Percentiles rank a stretch among this genome's conserved stretches.
Conservation (phyloP, 139 green algal genomes). For the Volvox reticuliferus region DNA sequence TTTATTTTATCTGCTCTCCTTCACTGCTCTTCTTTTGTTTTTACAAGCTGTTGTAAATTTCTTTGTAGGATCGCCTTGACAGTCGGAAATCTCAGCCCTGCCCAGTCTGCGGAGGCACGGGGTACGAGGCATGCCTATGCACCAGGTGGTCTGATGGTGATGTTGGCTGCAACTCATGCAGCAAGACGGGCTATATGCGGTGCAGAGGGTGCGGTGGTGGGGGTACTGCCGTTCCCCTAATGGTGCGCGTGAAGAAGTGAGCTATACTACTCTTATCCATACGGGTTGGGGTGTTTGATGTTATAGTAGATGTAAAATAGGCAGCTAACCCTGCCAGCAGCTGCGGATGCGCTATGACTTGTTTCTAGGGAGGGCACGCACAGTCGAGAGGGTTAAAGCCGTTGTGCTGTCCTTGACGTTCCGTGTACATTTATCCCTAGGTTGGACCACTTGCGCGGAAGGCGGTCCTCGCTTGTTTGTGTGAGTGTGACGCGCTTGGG, state of each 20-base stretch:
- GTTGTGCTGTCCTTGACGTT: constrained; percentile 10
- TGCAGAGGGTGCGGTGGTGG: constrained; percentile 62
- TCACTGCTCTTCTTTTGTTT: too few relatives aligned
- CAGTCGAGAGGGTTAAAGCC: neutral
- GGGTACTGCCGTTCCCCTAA: constrained; percentile 57
- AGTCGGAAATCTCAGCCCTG: constrained; percentile 32
- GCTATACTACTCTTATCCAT: too few relatives aligned
- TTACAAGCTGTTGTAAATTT: too few relatives aligned
- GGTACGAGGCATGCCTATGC: constrained; percentile 50
- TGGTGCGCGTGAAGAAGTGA: constrained; percentile 43
- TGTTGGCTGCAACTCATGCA: constrained; percentile 58
- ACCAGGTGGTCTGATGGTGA: constrained; percentile 64
- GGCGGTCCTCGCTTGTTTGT: neutral
- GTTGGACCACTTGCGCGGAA: neutral
- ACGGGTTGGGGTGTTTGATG: neutral
- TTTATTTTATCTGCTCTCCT: too few relatives aligned
- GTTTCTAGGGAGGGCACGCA: neutral
- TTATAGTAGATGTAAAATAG: constrained; percentile 20
- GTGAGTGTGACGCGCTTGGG: neutral
- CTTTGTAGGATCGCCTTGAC: constrained; percentile 34
- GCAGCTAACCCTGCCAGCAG: neutral
- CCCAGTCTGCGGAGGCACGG: constrained; percentile 35
- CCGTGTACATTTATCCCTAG: constrained; percentile 32
- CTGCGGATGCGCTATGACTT: constrained; percentile 13
- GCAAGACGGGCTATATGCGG: constrained; percentile 60